phyloP scores from a whole-genome alignment of 139 green algal species.

The Nannochloris sp. region DNA sequence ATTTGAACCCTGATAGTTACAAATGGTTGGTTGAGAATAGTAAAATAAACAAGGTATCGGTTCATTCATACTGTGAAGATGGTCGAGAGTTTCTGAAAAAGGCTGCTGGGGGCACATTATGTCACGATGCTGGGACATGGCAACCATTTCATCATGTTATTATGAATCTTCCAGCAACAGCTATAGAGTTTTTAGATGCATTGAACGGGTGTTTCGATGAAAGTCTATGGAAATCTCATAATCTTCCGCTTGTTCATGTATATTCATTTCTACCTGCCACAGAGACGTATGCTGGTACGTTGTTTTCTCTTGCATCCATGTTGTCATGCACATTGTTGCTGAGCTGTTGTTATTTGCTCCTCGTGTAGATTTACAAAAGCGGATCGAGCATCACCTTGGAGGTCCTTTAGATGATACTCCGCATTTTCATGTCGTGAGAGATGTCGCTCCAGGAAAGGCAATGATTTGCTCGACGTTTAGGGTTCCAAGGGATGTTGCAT shows the following conservation, averaged over 20 bases:
- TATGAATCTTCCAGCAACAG: constrained; percentile 91
- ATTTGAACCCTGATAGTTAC: constrained; percentile 85
- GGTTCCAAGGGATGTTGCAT: constrained; percentile 42
- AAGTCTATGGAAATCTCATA: constrained; percentile 38
- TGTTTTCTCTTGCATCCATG: neutral
- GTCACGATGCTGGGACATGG: neutral
- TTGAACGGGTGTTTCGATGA: constrained; percentile 61
- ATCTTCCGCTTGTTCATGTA: constrained; percentile 78
- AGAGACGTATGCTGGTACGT: constrained; percentile 57
- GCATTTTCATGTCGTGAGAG: constrained; percentile 58
- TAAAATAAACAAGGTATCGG: constrained; percentile 54
- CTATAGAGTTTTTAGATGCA: constrained; percentile 82
- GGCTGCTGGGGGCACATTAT: constrained; percentile 1
- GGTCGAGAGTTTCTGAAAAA: constrained; percentile 46
- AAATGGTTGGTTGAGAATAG: constrained; percentile 72
- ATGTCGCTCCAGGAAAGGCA: constrained; percentile 88
- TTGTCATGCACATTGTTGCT: neutral
- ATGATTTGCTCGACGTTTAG: constrained; percentile 87
- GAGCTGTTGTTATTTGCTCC: neutral
- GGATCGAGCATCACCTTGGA: constrained; percentile 54
- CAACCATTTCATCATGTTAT: constrained; percentile 58
- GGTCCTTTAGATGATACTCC: constrained; percentile 33
- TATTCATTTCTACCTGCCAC: constrained; percentile 78
- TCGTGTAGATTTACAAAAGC: constrained; percentile 39
- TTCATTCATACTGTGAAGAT: constrained; percentile 38